Evolutionary conservation across 108 stramenopile genomes (phyloP).

Genomic region (Nitzschia putrida): DNA sequence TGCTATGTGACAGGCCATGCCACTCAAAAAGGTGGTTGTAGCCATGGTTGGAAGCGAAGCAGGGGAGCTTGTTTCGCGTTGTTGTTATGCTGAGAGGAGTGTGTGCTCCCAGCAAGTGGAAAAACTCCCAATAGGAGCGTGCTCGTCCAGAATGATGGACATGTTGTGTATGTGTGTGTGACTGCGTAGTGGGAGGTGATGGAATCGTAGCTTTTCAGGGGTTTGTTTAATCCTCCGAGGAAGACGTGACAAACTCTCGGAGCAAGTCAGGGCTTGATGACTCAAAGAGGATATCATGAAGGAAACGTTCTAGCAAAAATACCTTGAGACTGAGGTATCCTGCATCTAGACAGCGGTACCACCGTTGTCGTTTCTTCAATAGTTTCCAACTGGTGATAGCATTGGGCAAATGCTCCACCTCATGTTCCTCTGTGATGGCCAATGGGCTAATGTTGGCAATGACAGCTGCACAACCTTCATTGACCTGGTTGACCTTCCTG

Average conservation of each 20-base stretch:
- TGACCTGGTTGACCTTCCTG: conserved; percentile 68
- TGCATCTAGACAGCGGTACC: conserved; percentile 92
- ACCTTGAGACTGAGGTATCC: conserved; percentile 92
- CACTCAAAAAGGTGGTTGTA: too few species aligned
- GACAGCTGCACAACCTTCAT: conserved; percentile 75
- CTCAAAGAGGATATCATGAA: conserved; percentile 95
- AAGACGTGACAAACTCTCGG: conserved; percentile 63
- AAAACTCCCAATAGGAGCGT: too few species aligned
- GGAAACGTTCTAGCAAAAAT: conserved; percentile 94
- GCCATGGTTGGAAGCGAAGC: too few species aligned
- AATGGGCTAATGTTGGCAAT: conserved; percentile 79
- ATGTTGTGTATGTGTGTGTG: too few species aligned
- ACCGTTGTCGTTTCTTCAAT: conserved; percentile 85
- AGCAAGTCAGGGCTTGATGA: conserved; percentile 74
- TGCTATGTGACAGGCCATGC: too few species aligned
- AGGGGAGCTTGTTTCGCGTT: too few species aligned
- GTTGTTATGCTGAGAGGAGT: too few species aligned
- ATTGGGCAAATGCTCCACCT: conserved; percentile 78
- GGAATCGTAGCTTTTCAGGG: too few species aligned
- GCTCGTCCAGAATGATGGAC: too few species aligned
- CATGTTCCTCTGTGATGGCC: conserved; percentile 74
- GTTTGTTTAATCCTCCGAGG: not conserved
- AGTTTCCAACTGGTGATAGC: conserved; percentile 87
- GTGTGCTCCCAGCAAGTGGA: too few species aligned
- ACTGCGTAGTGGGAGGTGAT: too few species aligned